Evolutionary conservation across 2,329 filamentous ascomycete species (phyloP).

Genomic region (Drechslerella coelobrocha): DNA sequence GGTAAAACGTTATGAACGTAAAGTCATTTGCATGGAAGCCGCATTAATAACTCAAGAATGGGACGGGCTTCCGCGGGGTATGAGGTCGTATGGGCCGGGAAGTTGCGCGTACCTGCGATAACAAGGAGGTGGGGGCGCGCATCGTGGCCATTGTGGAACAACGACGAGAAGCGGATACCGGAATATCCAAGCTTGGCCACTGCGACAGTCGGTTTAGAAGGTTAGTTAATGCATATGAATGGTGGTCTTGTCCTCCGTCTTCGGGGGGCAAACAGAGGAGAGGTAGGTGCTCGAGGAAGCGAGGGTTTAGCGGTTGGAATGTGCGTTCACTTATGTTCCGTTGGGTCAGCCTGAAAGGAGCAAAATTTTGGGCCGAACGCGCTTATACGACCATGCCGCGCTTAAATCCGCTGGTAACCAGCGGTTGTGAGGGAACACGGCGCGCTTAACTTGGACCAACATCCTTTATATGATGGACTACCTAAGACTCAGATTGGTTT

Average conservation of each 20-base stretch:
- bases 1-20: background rate
- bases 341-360: background rate
- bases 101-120: constrained; percentile 25
- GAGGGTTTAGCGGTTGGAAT: background rate
- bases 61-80: background rate
- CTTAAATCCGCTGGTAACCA: background rate
- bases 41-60: background rate
- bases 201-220: background rate
- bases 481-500: no score
- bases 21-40: no score
- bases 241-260: background rate
- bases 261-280: background rate
- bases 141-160: constrained; percentile 21
- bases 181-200: background rate
- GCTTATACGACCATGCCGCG: constrained; percentile 1
- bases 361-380: constrained; percentile 6
- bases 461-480: no score
- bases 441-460: background rate
- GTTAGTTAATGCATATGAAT: background rate
- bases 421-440: background rate
- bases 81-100: background rate
- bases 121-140: constrained; percentile 22
- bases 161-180: background rate
- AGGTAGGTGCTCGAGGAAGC: background rate
- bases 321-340: background rate